phyloP scores from a whole-genome alignment of 1,139 yeast species.

The Hemisphaericaspora xylanilytica region DNA sequence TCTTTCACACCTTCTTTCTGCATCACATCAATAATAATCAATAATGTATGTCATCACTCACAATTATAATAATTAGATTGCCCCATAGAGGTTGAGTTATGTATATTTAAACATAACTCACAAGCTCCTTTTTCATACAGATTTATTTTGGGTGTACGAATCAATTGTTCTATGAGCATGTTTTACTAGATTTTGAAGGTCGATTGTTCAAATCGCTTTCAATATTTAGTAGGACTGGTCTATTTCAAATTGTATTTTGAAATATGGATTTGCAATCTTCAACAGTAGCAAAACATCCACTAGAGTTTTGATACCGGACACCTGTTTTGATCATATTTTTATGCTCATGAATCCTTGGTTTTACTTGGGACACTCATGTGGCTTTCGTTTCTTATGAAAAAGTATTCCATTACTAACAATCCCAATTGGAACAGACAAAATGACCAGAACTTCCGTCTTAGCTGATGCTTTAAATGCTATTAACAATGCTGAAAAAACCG shows the following conservation, averaged over 20 bases:
- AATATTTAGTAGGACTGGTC: conserved; percentile 6
- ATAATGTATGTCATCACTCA: conserved; percentile 1
- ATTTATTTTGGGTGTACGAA: conserved; percentile 7
- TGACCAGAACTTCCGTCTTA: conserved; percentile 98
- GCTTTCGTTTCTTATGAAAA: conserved; percentile 16
- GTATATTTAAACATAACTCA: background rate
- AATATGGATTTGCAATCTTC: conserved; percentile 13
- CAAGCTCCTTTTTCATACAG: conserved; percentile 3
- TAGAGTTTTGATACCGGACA: conserved; percentile 32
- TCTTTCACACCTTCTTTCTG: background rate
- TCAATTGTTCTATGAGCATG: conserved; percentile 10
- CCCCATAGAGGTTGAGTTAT: conserved; percentile 4
- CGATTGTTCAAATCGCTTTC: conserved; percentile 1
- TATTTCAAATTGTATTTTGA: conserved; percentile 8
- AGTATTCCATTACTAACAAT: conserved; percentile 12
- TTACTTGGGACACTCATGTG: conserved; percentile 40
- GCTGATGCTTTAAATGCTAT: conserved; percentile 98
- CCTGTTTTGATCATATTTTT: conserved; percentile 8
- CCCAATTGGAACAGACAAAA: conserved; percentile 33
- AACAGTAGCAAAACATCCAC: conserved; percentile 10
- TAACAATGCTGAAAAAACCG: conserved; percentile 99
- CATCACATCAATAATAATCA: conserved; percentile 1
- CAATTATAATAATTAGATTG: background rate
- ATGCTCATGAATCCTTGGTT: conserved; percentile 36
- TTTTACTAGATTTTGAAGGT: conserved; percentile 6